These are phyloP conservation scores for Chaetomium cochliodes DNA, from an alignment of 495 filamentous ascomycete species.

Conservation along the genomic window DNA sequence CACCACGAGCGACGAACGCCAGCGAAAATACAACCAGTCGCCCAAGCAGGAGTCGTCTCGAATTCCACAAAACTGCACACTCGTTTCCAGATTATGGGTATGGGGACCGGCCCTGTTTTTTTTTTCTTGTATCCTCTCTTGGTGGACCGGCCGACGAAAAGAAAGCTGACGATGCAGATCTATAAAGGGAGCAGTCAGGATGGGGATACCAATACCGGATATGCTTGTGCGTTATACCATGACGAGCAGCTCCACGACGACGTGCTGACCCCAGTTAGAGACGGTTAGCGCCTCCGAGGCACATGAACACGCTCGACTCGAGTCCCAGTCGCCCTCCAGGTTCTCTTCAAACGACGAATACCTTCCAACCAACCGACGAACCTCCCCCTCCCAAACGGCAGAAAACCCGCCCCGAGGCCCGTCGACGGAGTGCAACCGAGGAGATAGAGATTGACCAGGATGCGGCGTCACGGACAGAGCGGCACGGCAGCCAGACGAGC, in stretches of 20 bases:
- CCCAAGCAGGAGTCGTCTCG: constrained; percentile 15
- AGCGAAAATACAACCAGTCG: constrained; percentile 11
- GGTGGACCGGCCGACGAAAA: not conserved
- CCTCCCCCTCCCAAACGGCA: constrained; percentile 34
- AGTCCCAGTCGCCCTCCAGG: not conserved
- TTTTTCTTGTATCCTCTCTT: not conserved
- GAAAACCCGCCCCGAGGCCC: constrained; percentile 21
- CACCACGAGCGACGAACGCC: not conserved
- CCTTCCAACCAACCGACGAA: not conserved
- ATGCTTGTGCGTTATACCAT: not conserved
- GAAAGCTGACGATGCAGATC: constrained; percentile 25
- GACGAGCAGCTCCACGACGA: too few species aligned
- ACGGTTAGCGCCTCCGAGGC: not conserved
- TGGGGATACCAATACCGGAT: constrained; percentile 17
- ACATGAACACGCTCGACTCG: constrained; percentile 20
- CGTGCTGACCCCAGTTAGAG: constrained; percentile 12
- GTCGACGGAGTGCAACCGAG: not conserved
- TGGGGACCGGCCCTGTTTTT: not conserved
- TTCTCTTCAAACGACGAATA: not conserved
- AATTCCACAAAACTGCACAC: constrained; percentile 28
- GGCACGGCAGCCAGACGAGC: constrained; percentile 26
- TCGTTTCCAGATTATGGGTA: constrained; percentile 40
- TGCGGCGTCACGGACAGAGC: constrained; percentile 5
- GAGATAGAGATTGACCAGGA: constrained; percentile 30
- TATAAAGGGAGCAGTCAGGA: constrained; percentile 27